Conservation (phyloP, 1,139 yeast genomes). For the Arxiozyma slooffiae region DNA sequence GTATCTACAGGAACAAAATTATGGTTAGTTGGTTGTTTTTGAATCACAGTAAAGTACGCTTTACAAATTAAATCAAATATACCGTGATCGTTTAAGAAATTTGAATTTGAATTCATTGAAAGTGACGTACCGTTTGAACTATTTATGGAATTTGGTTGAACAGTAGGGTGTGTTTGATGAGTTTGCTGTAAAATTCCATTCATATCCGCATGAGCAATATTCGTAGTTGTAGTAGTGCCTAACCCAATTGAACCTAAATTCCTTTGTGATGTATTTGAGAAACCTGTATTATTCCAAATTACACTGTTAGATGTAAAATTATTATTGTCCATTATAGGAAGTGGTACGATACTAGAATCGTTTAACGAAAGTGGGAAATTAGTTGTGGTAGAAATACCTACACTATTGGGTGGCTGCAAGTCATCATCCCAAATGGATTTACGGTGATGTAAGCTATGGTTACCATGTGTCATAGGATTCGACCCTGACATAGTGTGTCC, state of each 20-base stretch:
- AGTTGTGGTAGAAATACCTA: not conserved
- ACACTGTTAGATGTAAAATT: not conserved
- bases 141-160: not conserved
- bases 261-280: not conserved
- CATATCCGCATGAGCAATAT: not conserved
- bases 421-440: conserved; percentile 10
- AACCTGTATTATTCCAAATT: conserved; percentile 1
- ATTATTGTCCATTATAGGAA: not conserved
- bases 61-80: conserved; percentile 12
- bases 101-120: not conserved
- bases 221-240: not conserved
- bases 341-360: not conserved
- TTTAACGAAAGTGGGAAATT: not conserved
- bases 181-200: not conserved
- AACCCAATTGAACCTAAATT: not conserved
- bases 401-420: not conserved
- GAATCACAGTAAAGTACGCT: conserved; percentile 5
- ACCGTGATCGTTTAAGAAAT: not conserved
- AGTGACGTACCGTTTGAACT: conserved; percentile 1
- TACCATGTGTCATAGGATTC: not conserved
- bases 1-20: conserved; percentile 17
- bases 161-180: not conserved
- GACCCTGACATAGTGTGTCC: not conserved
- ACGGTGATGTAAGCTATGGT: conserved; percentile 3
- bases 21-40: conserved; percentile 4